Conservation (phyloP, 371 early-diverging fungal species). For the Phascolomyces articulosus region DNA sequence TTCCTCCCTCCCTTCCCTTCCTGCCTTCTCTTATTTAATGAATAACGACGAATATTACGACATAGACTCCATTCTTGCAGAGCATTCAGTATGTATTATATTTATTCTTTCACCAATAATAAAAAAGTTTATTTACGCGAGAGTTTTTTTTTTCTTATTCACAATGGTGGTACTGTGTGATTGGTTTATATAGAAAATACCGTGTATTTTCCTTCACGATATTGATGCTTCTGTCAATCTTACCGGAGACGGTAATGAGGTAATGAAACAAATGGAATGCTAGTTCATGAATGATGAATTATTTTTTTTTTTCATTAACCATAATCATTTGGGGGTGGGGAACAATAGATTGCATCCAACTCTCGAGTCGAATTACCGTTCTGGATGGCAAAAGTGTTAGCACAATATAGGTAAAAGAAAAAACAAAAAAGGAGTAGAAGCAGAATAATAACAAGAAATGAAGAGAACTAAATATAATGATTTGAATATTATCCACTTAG, state of each 20-base stretch:
- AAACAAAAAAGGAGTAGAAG: too few species aligned
- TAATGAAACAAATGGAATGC: background rate
- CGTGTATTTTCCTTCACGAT: conserved; percentile 39
- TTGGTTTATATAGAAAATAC: conserved; percentile 58
- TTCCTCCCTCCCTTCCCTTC: too few species aligned
- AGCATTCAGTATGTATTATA: conserved; percentile 35
- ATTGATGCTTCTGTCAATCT: conserved; percentile 35
- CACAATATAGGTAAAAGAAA: conserved; percentile 33
- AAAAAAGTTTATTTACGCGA: too few species aligned
- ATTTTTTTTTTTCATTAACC: background rate
- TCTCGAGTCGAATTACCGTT: conserved; percentile 46
- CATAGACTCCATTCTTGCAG: conserved; percentile 52
- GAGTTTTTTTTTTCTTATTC: too few species aligned
- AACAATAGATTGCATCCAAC: conserved; percentile 20
- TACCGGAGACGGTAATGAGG: conserved; percentile 38
- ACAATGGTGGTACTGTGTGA: too few species aligned
- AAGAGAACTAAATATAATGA: background rate
- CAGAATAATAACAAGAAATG: too few species aligned
- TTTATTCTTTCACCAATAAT: too few species aligned
- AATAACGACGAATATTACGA: conserved; percentile 53
- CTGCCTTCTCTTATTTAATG: conserved; percentile 24
- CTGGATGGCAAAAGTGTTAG: conserved; percentile 49
- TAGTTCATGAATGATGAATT: too few species aligned
- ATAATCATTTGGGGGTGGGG: too few species aligned
- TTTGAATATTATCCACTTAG: background rate